Evolutionary conservation across 75 land plant genomes (phyloP).

Genomic region (Larix kaempferi): DNA sequence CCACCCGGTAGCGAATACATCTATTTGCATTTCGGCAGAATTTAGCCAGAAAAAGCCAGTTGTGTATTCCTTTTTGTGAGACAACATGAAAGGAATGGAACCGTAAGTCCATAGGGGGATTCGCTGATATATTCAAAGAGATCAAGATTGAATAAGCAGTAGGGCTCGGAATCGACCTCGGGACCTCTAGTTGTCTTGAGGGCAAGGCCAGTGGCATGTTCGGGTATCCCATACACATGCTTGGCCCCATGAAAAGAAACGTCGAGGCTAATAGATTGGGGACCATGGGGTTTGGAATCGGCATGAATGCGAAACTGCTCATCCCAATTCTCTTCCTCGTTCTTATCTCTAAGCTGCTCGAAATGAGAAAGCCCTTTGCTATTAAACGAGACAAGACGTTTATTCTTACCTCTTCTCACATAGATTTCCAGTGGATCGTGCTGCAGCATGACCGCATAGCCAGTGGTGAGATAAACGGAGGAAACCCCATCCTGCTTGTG

Average conservation of each 20-base stretch:
- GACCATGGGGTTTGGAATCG: constrained; percentile 86
- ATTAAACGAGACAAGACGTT: constrained; percentile 68
- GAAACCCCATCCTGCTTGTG: constrained; percentile 18
- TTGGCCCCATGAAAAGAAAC: constrained; percentile 89
- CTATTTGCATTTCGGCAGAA: constrained; percentile 98
- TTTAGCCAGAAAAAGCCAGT: constrained; percentile 97
- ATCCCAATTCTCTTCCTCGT: constrained; percentile 83
- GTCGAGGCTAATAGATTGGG: constrained; percentile 90
- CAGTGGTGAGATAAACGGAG: constrained; percentile 51
- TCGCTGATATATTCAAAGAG: constrained; percentile 92
- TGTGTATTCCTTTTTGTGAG: constrained; percentile 53
- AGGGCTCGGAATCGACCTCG: constrained; percentile 86
- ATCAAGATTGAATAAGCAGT: constrained; percentile 89
- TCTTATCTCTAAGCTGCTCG: constrained; percentile 74
- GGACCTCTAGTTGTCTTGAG: constrained; percentile 85
- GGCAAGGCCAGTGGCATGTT: constrained; percentile 80
- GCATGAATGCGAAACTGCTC: constrained; percentile 77
- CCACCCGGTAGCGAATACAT: constrained; percentile 87
- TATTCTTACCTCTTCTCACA: constrained; percentile 33
- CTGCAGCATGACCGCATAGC: constrained; percentile 60
- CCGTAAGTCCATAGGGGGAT: constrained; percentile 97
- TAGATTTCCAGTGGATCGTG: constrained; percentile 82
- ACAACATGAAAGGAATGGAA: constrained; percentile 88
- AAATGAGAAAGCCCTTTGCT: constrained; percentile 87
- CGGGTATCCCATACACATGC: constrained; percentile 94